Conservation (phyloP, 768 basidiomycete species). For the Leccinellum albellum region DNA sequence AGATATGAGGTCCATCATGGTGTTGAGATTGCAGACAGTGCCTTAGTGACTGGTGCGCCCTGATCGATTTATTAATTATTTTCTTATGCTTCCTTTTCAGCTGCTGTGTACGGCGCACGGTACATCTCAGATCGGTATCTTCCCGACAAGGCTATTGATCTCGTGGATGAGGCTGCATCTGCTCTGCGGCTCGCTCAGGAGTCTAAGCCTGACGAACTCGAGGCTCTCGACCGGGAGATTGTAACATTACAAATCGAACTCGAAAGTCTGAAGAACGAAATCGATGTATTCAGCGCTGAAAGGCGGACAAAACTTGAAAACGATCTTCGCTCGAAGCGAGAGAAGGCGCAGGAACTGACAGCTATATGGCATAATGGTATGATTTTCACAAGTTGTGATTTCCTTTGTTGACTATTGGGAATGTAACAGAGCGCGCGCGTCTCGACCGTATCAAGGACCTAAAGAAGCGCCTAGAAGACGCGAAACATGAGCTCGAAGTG, state of each 20-base stretch:
- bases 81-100: conserved; percentile 32
- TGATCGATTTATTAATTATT: not conserved
- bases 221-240: conserved; percentile 77
- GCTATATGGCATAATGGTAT: conserved; percentile 71
- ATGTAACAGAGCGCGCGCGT: conserved; percentile 54
- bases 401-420: not conserved
- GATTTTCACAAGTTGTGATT: not conserved
- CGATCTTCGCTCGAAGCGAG: conserved; percentile 56
- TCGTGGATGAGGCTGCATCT: conserved; percentile 91
- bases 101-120: conserved; percentile 78
- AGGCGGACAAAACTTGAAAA: conserved; percentile 63
- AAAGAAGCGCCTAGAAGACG: conserved; percentile 73
- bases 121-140: conserved; percentile 87
- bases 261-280: conserved; percentile 85
- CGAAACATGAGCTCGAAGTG: conserved; percentile 82
- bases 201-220: conserved; percentile 81
- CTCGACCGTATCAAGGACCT: conserved; percentile 68
- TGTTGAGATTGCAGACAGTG: conserved; percentile 85
- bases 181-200: conserved; percentile 85
- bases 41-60: conserved; percentile 73
- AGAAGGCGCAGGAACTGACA: conserved; percentile 58
- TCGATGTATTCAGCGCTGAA: conserved; percentile 79
- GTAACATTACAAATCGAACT: conserved; percentile 87
- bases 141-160: conserved; percentile 89
- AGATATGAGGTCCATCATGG: conserved; percentile 92